Evolutionary conservation across 176 grass and related monocot species (phyloP).

Genomic region (Eremochloa ophiuroides): DNA sequence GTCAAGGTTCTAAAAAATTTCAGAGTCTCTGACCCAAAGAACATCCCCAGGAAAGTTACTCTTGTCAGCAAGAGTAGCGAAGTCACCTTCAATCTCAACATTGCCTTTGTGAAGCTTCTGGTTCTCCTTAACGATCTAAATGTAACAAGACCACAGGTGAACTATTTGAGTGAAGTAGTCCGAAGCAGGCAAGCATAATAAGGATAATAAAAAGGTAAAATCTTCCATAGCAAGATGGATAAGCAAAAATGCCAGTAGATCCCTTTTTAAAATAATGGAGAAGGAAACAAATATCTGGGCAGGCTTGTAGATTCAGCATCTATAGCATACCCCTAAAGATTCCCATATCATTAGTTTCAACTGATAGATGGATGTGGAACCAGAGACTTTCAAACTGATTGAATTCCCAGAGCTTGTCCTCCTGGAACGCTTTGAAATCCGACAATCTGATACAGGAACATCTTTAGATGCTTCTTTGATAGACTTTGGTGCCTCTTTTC

Average conservation of each 20-base stretch:
- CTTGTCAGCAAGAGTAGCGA: conserved; percentile 77
- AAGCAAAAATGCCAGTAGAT: not conserved
- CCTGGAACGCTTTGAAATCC: conserved; percentile 84
- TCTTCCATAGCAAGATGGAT: not conserved
- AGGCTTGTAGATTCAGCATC: not conserved
- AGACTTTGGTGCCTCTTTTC: conserved; percentile 92
- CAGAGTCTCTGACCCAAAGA: conserved; percentile 88
- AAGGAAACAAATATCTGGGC: not conserved
- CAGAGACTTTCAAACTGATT: conserved; percentile 82
- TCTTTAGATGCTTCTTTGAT: conserved; percentile 67
- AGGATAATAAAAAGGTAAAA: not conserved
- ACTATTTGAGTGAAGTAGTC: not conserved
- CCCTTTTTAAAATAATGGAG: not conserved
- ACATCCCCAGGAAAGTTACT: conserved; percentile 89
- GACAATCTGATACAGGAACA: conserved; percentile 56
- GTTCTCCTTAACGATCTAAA: conserved; percentile 96
- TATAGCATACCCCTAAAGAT: conserved; percentile 77
- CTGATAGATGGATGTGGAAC: conserved; percentile 79
- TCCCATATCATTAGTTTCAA: conserved; percentile 99
- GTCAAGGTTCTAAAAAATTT: conserved; percentile 89
- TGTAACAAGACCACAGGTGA: conserved; percentile 17
- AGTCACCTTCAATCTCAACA: conserved; percentile 82
- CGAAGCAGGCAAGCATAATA: not conserved
- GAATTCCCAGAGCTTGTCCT: conserved; percentile 71
- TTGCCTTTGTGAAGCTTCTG: conserved; percentile 95